Base-by-base conservation (phyloP, 768 basidiomycete species). In the Cystofilobasidium bisporidii region DNA sequence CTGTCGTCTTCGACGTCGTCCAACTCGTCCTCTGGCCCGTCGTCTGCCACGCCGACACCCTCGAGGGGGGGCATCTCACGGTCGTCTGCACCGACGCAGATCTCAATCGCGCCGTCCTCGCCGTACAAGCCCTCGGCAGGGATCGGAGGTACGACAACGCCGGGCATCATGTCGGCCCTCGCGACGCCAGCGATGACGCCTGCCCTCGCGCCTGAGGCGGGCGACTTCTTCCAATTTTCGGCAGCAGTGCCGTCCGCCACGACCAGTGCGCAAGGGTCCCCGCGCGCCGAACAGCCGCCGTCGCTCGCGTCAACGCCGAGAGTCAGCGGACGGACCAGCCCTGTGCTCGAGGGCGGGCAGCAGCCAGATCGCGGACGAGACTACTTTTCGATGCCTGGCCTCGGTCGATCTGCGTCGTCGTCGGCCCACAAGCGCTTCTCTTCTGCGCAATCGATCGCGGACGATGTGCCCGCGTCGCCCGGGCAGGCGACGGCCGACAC, bases 121-220 rank as follows among this genome's bases (percentile, higher is more conserved):
- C 28, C 66, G 5, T 33, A 30, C 28, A 63, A 28, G 28, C 30
- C 26, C 24, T 20, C 24, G 10, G 26, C 50, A 33, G 26, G 6
- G 12, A 36, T 36, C 36, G 62, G 11, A 6, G 40, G 38, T 9
- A 41, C 66, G 8, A 33, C 62, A 1, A 71, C 72, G 2, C 72
- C 73, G 0, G 74, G 77, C 9, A 47, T 41, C 15, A 26, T 65
- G 33, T 65, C 58, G 15, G 81, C 83, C 0, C 81, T 91, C 48
- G 76, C 88, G 11, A 82, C 90, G 0, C 79, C 86, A 0, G 84
- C 81, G 40, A 85, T 88, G 82, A 78, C 85, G 15, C 86, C 85
- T 5, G 87, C 85, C 2, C 74, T 85, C 8, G 73, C 83, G n/a
- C 84, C 86, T 3, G 72, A 78, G 14, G 76, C 81, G 15, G 55